Conservation (phyloP, 2,329 filamentous ascomycete genomes). For the Paramyrothecium sp. region DNA sequence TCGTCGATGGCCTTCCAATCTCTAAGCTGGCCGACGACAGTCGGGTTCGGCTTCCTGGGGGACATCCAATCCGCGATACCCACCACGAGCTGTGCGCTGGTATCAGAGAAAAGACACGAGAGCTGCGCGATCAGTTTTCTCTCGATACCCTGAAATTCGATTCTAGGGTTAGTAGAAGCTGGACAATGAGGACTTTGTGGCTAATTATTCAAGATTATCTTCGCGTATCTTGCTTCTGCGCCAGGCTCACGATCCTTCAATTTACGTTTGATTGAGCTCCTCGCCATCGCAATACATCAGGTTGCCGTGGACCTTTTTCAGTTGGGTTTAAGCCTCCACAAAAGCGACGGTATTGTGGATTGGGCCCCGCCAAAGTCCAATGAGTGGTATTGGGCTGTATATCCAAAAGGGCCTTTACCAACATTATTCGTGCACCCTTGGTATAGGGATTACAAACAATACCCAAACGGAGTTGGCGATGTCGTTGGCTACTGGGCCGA, state of each 20-base stretch:
- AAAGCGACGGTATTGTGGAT: conserved; percentile 15
- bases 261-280: conserved; percentile 26
- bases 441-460: conserved; percentile 7
- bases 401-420: conserved; percentile 11
- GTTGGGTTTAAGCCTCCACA: conserved; percentile 15
- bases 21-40: background rate
- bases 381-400: conserved; percentile 1
- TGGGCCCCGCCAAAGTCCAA: conserved; percentile 17
- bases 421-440: conserved; percentile 22
- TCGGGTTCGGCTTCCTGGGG: background rate
- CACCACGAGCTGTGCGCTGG: conserved; percentile 17
- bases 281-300: conserved; percentile 24
- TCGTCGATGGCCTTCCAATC: conserved; percentile 19
- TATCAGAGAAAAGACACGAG: conserved; percentile 8
- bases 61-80: conserved; percentile 13
- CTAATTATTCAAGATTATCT: conserved; percentile 20
- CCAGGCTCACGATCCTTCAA: conserved; percentile 22
- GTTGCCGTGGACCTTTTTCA: conserved; percentile 22
- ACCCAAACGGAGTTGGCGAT: conserved; percentile 13
- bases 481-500: conserved; percentile 18
- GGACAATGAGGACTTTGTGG: no score
- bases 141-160: conserved; percentile 6
- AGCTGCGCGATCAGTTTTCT: conserved; percentile 12
- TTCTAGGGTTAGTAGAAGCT: conserved; percentile 7
- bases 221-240: conserved; percentile 17